Conservation (phyloP, 2,329 filamentous ascomycete genomes). For the Trichoderma simmonsii region DNA sequence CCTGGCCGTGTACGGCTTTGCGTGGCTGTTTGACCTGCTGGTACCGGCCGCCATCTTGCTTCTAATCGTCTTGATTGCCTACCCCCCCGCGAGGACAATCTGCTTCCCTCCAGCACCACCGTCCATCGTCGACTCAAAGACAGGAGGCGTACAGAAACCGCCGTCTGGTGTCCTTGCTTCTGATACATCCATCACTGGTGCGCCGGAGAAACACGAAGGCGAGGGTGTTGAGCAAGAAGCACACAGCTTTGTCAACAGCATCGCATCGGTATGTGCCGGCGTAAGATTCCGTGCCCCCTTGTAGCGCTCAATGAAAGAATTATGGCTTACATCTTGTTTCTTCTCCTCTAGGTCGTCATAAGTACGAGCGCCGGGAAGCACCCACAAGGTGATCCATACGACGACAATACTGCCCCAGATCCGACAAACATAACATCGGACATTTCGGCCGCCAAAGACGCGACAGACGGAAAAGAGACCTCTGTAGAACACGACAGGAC, state of each 20-base stretch:
- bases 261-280: constrained; percentile 43
- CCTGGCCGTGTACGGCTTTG: constrained; percentile 51
- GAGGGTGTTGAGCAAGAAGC: constrained; percentile 83
- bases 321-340: neutral
- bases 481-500: constrained; percentile 61
- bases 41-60: constrained; percentile 58
- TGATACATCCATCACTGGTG: constrained; percentile 73
- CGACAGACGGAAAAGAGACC: constrained; percentile 46
- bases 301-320: neutral
- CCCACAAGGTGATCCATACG: constrained; percentile 60
- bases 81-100: constrained; percentile 57
- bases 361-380: constrained; percentile 76
- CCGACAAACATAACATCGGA: constrained; percentile 37
- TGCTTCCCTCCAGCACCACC: constrained; percentile 78
- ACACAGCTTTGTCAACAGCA: constrained; percentile 72
- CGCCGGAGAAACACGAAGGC: constrained; percentile 77
- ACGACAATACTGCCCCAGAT: constrained; percentile 54
- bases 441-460: constrained; percentile 41
- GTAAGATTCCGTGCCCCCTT: constrained; percentile 22
- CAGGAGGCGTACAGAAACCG: constrained; percentile 74
- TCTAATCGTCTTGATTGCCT: constrained; percentile 63
- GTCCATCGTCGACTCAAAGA: constrained; percentile 65
- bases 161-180: constrained; percentile 72
- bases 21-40: constrained; percentile 73
- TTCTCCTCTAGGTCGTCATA: constrained; percentile 58